phyloP scores from a whole-genome alignment of 768 basidiomycete species.

The Cystofilobasidium ferigula region DNA sequence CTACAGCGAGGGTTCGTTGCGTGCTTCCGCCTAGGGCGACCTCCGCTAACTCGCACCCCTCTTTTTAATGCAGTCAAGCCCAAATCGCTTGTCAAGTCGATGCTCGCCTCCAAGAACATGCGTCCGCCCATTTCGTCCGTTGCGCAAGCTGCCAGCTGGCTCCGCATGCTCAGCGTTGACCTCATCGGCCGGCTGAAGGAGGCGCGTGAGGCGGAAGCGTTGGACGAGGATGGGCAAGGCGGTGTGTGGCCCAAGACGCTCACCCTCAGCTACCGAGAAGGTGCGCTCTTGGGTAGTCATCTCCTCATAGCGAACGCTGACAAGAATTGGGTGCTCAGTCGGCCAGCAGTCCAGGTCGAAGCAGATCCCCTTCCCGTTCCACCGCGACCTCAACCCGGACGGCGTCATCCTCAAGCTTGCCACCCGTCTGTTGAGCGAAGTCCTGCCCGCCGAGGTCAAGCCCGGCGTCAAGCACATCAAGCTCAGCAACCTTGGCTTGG shows the following conservation, averaged over 20 bases:
- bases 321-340: too few species aligned
- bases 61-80: constrained; percentile 57
- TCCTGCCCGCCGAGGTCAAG: constrained; percentile 48
- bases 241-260: constrained; percentile 81
- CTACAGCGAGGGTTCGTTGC: constrained; percentile 60
- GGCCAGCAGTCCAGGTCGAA: constrained; percentile 48
- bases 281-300: too few species aligned
- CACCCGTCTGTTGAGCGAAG: constrained; percentile 74
- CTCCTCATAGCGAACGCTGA: too few species aligned
- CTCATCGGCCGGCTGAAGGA: constrained; percentile 73
- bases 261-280: constrained; percentile 64
- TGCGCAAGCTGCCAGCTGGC: constrained; percentile 76
- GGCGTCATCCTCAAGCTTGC: constrained; percentile 57
- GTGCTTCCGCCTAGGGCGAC: neutral
- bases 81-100: constrained; percentile 71
- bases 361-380: constrained; percentile 79
- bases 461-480: constrained; percentile 43
- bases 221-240: constrained; percentile 32
- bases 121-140: constrained; percentile 61
- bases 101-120: constrained; percentile 94
- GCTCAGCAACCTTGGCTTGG: constrained; percentile 59
- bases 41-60: neutral
- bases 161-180: constrained; percentile 81
- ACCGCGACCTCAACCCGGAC: constrained; percentile 60
- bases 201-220: constrained; percentile 58